These are phyloP conservation scores for Quercus robur DNA, from an alignment of 306 rosid species.

Conservation along the genomic window DNA sequence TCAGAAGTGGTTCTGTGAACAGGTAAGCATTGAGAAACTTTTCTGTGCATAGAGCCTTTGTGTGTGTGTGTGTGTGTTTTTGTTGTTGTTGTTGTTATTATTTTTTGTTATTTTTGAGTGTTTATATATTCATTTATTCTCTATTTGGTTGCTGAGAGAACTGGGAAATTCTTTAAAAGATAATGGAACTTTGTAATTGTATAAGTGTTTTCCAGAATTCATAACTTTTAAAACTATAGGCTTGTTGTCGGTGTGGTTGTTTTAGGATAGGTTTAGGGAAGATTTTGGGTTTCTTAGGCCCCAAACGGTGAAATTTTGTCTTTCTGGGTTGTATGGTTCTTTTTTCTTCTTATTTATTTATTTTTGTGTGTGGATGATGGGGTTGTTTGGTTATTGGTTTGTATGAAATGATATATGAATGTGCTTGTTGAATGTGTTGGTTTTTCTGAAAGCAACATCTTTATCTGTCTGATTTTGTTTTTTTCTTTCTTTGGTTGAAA, in stretches of 20 bases:
- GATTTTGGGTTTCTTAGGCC: neutral
- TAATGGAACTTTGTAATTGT: neutral
- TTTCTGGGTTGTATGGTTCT: neutral
- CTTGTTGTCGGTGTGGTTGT: conserved; percentile 1
- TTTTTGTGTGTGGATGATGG: neutral
- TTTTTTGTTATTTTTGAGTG: neutral
- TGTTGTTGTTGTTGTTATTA: too few species aligned
- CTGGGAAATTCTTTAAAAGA: conserved; percentile 8
- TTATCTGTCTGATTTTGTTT: neutral
- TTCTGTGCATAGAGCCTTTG: neutral
- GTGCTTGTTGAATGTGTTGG: neutral
- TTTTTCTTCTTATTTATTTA: neutral
- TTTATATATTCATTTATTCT: neutral
- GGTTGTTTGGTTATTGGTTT: neutral
- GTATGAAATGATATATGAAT: neutral
- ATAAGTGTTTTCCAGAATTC: conserved; percentile 5
- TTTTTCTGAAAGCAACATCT: neutral
- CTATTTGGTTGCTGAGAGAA: conserved; percentile 16
- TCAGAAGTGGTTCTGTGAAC: conserved; percentile 15
- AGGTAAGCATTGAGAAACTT: conserved; percentile 32
- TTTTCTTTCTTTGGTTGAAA: neutral
- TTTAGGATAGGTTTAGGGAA: neutral
- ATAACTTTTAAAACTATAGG: neutral
- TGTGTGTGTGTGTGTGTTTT: neutral
- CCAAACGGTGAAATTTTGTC: conserved; percentile 12